Conservation (phyloP, 257 asterid species). For the Ajuga chamaepitys region DNA sequence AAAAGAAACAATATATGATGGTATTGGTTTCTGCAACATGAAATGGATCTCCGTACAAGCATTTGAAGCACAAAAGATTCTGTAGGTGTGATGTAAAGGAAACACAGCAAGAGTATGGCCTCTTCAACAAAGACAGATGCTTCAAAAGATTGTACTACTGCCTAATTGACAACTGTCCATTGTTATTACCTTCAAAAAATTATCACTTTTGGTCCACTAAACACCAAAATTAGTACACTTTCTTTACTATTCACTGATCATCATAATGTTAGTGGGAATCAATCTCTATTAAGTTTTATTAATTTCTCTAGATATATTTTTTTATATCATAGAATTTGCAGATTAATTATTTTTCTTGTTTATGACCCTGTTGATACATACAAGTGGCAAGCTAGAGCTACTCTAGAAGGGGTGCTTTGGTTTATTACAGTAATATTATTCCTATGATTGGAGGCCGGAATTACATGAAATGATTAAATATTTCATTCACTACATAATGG, state of each 20-base stretch:
- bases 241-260: neutral
- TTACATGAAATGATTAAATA: neutral
- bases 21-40: slow-evolving; percentile 22
- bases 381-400: slow-evolving; percentile 1
- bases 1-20: slow-evolving; percentile 8
- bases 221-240: neutral
- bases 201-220: slow-evolving; percentile 14
- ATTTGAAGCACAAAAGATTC: slow-evolving; percentile 33
- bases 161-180: slow-evolving; percentile 27
- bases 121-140: slow-evolving; percentile 26
- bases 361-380: neutral
- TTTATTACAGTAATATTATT: neutral
- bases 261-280: slow-evolving; percentile 23
- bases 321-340: neutral
- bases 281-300: slow-evolving; percentile 13
- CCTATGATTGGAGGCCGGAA: neutral
- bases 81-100: slow-evolving; percentile 28
- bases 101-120: slow-evolving; percentile 29
- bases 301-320: neutral
- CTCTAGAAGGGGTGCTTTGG: neutral
- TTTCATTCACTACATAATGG: no score
- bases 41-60: slow-evolving; percentile 30
- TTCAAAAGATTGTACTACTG: neutral
- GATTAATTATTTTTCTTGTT: no score
- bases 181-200: neutral